Evolutionary conservation across 257 asterid genomes (phyloP).

Genomic region (Anisodus acutangulus): DNA sequence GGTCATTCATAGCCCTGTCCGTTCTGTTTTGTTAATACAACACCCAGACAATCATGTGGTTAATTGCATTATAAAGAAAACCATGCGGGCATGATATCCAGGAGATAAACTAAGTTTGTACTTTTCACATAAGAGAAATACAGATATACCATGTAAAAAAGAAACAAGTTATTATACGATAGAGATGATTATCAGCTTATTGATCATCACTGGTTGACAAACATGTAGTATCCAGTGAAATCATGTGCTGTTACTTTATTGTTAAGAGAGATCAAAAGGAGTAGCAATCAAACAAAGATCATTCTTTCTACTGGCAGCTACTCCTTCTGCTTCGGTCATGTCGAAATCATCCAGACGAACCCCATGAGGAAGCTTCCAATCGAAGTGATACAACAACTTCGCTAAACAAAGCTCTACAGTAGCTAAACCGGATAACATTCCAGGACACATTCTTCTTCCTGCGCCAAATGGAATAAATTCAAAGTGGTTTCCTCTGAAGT

Average conservation of each 20-base stretch:
- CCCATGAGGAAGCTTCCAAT: background rate
- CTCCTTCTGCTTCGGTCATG: background rate
- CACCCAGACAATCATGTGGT: too few species aligned
- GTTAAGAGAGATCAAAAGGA: slow-evolving; percentile 3
- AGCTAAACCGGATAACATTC: background rate
- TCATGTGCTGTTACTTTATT: background rate
- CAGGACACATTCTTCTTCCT: background rate
- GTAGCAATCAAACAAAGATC: background rate
- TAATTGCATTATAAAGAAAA: too few species aligned
- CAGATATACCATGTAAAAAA: background rate
- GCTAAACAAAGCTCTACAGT: background rate
- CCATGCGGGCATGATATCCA: too few species aligned
- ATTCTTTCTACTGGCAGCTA: background rate
- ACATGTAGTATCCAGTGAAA: background rate
- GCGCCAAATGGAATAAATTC: background rate
- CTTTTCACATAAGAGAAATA: too few species aligned
- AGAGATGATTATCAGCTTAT: background rate
- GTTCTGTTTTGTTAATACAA: too few species aligned
- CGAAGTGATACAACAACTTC: background rate
- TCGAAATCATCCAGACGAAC: background rate
- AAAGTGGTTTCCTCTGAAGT: background rate
- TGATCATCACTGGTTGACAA: background rate
- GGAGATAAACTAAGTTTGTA: too few species aligned
- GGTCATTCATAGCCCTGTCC: too few species aligned
- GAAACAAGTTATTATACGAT: background rate